Conservation (phyloP, 1,139 yeast genomes). For the Taiozyma sp. region DNA sequence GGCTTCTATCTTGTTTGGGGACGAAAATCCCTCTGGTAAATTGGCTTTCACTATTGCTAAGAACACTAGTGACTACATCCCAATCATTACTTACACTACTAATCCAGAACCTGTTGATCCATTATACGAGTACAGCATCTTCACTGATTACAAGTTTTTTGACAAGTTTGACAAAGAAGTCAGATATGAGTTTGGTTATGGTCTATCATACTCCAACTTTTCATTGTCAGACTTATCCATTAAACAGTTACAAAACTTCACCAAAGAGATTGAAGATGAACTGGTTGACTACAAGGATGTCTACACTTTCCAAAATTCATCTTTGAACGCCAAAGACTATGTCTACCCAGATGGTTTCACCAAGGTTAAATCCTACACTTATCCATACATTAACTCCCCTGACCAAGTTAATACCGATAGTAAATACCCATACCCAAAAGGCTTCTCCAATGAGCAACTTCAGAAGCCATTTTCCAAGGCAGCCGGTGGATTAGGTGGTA, state of each 20-base stretch:
- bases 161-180: slow-evolving; percentile 40
- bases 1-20: slow-evolving; percentile 54
- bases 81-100: slow-evolving; percentile 26
- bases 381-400: slow-evolving; percentile 5
- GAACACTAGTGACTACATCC: slow-evolving; percentile 38
- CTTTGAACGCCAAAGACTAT: neutral
- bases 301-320: neutral
- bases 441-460: slow-evolving; percentile 14
- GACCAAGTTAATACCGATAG: slow-evolving; percentile 19
- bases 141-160: slow-evolving; percentile 51
- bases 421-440: slow-evolving; percentile 46
- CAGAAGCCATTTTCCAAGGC: slow-evolving; percentile 32
- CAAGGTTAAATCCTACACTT: neutral
- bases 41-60: slow-evolving; percentile 53
- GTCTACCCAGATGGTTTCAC: neutral
- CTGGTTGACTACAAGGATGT: neutral
- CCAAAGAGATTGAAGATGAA: slow-evolving; percentile 21
- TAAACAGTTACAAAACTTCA: slow-evolving; percentile 24
- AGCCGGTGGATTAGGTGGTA: slow-evolving; percentile 55
- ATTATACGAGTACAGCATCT: slow-evolving; percentile 27
- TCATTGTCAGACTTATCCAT: slow-evolving; percentile 24
- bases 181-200: slow-evolving; percentile 52
- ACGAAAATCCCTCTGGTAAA: slow-evolving; percentile 56
- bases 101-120: slow-evolving; percentile 8
- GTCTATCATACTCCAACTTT: slow-evolving; percentile 50